Evolutionary conservation across 78 protist genomes (phyloP).

Genomic region (Emiliania huxleyi): DNA sequence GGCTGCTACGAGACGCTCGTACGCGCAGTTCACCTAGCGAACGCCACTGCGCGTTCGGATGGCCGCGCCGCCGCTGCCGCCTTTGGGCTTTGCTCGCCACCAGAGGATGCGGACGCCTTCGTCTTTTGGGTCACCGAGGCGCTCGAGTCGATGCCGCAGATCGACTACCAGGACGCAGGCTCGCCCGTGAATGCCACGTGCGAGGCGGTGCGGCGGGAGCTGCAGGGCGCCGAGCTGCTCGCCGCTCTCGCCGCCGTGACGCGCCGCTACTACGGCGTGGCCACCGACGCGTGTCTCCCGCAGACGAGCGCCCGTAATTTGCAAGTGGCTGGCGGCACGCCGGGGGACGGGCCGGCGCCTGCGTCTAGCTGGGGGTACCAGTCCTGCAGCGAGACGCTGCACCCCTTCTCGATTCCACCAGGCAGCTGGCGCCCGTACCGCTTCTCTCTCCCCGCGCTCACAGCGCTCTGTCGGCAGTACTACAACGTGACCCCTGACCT

Average conservation of each 20-base stretch:
- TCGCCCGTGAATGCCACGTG: too few species aligned
- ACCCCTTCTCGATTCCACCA: not conserved
- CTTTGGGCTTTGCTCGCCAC: not conserved
- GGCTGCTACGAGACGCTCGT: conserved; percentile 9
- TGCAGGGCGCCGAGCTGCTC: not conserved
- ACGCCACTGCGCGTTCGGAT: not conserved
- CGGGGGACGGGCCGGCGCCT: too few species aligned
- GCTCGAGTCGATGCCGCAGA: conserved; percentile 18
- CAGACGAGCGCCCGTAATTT: too few species aligned
- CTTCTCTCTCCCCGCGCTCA: too few species aligned
- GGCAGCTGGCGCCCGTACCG: not conserved
- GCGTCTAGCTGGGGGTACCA: conserved; percentile 31
- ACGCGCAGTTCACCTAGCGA: not conserved
- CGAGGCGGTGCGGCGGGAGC: too few species aligned
- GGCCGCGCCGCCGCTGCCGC: not conserved
- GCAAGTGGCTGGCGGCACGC: too few species aligned
- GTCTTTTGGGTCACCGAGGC: conserved; percentile 4
- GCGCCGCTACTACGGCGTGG: not conserved
- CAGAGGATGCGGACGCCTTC: not conserved
- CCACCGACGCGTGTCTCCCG: too few species aligned
- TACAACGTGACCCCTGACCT: not conserved
- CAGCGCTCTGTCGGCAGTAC: too few species aligned
- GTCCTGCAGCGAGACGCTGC: conserved; percentile 24
- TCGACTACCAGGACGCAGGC: conserved; percentile 9
- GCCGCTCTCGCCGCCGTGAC: not conserved